These are phyloP conservation scores for Gyromitra esculenta DNA, from an alignment of 2,329 filamentous ascomycete genomes.

Conservation along the genomic window DNA sequence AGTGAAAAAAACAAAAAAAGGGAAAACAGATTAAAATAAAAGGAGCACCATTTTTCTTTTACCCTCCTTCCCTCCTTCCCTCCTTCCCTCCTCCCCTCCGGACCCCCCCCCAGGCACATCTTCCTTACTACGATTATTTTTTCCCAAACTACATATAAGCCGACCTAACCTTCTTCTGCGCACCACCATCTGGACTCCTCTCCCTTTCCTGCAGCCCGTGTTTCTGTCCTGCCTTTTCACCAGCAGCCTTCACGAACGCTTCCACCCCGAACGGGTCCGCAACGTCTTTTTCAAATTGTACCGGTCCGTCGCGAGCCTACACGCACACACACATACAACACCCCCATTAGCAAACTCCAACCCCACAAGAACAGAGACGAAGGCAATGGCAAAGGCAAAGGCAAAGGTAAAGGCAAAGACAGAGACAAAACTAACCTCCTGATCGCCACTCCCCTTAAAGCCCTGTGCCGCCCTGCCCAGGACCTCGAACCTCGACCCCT, in stretches of 20 bases:
- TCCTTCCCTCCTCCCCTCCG: too few species aligned
- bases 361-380: too few species aligned
- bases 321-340: background rate
- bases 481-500: constrained; percentile 85
- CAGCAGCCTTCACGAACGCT: constrained; percentile 86
- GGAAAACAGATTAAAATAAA: too few species aligned
- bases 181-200: constrained; percentile 24
- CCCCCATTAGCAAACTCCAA: constrained; percentile 59
- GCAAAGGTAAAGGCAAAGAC: constrained; percentile 40
- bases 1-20: too few species aligned
- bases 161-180: constrained; percentile 18
- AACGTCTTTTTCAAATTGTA: constrained; percentile 81
- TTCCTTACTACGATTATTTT: constrained; percentile 5
- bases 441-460: constrained; percentile 86
- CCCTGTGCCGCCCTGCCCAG: constrained; percentile 83
- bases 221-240: constrained; percentile 73
- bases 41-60: too few species aligned
- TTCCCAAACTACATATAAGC: constrained; percentile 19
- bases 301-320: constrained; percentile 77
- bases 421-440: constrained; percentile 70
- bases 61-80: too few species aligned
- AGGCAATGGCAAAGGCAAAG: too few species aligned
- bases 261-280: constrained; percentile 93
- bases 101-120: too few species aligned
- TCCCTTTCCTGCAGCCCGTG: constrained; percentile 72